phyloP scores from a whole-genome alignment of 1,284 basidiomycete genomes.

The Tremellales sp. region DNA sequence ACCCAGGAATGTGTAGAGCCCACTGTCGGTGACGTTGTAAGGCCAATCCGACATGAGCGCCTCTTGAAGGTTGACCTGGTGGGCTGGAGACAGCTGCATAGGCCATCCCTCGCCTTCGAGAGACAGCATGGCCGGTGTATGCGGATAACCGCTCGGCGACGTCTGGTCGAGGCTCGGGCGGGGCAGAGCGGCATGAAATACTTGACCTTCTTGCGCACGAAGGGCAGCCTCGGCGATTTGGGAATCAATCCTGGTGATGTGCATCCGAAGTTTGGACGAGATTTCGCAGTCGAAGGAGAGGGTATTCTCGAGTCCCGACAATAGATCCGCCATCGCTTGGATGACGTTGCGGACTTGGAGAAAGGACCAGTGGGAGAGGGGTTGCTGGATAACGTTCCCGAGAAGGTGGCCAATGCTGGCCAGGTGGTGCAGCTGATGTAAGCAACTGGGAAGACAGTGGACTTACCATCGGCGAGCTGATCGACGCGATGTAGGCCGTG shows the following conservation, averaged over 20 bases:
- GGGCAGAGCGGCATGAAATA: too few relatives aligned
- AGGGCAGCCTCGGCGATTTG: too few relatives aligned
- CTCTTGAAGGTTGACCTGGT: too few relatives aligned
- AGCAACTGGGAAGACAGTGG: not conserved
- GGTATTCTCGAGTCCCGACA: slow-evolving; percentile 32
- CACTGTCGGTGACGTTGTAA: too few relatives aligned
- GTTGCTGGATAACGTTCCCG: slow-evolving; percentile 41
- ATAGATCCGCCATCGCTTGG: slow-evolving; percentile 39
- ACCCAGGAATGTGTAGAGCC: too few relatives aligned
- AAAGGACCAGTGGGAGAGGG: slow-evolving; percentile 39
- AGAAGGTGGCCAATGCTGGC: slow-evolving; percentile 48
- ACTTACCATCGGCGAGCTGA: slow-evolving; percentile 40
- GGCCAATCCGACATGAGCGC: too few relatives aligned
- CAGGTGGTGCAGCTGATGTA: slow-evolving; percentile 40
- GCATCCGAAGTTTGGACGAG: slow-evolving; percentile 33
- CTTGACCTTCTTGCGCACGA: too few relatives aligned
- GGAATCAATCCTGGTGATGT: slow-evolving; percentile 45
- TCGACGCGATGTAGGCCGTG: slow-evolving; percentile 41
- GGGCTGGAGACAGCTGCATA: too few relatives aligned
- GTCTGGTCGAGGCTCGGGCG: too few relatives aligned
- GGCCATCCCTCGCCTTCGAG: too few relatives aligned
- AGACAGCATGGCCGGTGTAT: too few relatives aligned
- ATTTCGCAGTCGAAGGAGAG: slow-evolving; percentile 28
- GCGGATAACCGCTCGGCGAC: too few relatives aligned
- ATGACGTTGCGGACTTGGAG: slow-evolving; percentile 44